Evolutionary conservation across 257 asterid species (phyloP), one percentile per base, ranked within the genome.

Genomic region (Thymus mandschuricus): DNA sequence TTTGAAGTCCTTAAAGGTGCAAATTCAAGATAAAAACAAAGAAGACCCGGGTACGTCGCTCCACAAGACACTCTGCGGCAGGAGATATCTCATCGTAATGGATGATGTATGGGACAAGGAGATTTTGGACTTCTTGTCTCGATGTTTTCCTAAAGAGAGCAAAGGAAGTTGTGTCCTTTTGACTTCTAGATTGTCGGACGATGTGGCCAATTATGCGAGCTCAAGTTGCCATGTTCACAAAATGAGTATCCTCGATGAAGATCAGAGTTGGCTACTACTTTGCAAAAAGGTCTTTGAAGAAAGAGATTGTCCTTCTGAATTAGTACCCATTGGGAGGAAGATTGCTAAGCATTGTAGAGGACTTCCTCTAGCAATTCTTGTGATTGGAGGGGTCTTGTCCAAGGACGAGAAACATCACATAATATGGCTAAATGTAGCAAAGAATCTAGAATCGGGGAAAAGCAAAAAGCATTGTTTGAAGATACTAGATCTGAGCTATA

Each of bases 81-180:
- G 51, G 28, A 66, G 78, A 6, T 77, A 77, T 60, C 48, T 71
- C 31, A 8, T 77, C 0, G 65, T 60, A 1, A 40, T 77, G 51
- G 78, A 78, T 55, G 81, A 72, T 35, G 6, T 77, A 10, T 78
- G 78, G 81, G 78, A 72, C 52, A 60, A 30, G 2, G 28, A 44
- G 10, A 54, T 38, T 0, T 78, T 75, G 81, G 61, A 43, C 44
- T 27, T 0, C 2, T 41, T 72, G 70, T 41, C 8, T 11, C 28
- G 34, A 2, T 72, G 1, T 0, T 50, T 66, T 50, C 70, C 74
- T 0, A 51, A 77, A 3, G 66, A 71, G 38, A 2, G 3, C 33
- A 65, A 58, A 29, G 70, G 74, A 56, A 76, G 81, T 41, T 68
- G 77, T 3, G 44, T 77, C 21, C 44, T 77, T 30, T 8, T 77